A percentile compares a stretch with the other conserved stretches of the same genome.
Evolutionary conservation across 768 basidiomycete species (phyloP).

Genomic region (Pleurotus salmoneostramineus): DNA sequence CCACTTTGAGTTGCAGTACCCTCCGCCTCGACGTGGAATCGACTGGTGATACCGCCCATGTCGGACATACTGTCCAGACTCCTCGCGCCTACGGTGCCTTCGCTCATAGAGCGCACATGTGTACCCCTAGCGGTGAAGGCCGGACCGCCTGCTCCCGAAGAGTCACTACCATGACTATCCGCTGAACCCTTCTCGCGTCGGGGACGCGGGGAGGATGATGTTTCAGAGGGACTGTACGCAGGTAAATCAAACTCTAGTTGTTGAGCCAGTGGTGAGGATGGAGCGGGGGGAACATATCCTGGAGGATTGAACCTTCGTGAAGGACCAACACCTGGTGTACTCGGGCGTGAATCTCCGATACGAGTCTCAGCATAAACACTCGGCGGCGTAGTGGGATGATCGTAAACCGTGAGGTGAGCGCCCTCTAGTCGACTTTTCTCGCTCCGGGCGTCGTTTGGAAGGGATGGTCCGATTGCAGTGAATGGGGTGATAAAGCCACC

Average conservation of each 20-base stretch:
- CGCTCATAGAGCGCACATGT: not conserved
- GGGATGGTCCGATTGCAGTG: not conserved
- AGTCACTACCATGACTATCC: not conserved
- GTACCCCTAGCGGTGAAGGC: not conserved
- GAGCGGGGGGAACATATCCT: not conserved
- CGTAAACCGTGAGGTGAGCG: not conserved
- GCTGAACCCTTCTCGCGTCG: constrained; percentile 1
- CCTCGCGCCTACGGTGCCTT: not conserved
- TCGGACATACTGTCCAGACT: constrained; percentile 2
- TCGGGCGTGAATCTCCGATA: not conserved
- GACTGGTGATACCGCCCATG: not conserved
- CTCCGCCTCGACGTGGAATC: not conserved
- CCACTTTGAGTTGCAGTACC: constrained; percentile 5
- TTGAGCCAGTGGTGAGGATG: not conserved
- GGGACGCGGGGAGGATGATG: not conserved
- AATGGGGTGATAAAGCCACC: not conserved
- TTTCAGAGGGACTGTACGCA: not conserved
- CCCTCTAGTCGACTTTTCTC: constrained; percentile 1
- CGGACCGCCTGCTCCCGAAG: not conserved
- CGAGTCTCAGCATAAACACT: not conserved
- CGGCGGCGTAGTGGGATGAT: not conserved
- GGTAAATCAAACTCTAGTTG: not conserved
- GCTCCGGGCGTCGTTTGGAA: not conserved
- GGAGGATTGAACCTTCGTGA: not conserved
- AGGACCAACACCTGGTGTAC: not conserved